Evolutionary conservation across 2,329 filamentous ascomycete genomes (phyloP).

Genomic region (Didymella sp.): DNA sequence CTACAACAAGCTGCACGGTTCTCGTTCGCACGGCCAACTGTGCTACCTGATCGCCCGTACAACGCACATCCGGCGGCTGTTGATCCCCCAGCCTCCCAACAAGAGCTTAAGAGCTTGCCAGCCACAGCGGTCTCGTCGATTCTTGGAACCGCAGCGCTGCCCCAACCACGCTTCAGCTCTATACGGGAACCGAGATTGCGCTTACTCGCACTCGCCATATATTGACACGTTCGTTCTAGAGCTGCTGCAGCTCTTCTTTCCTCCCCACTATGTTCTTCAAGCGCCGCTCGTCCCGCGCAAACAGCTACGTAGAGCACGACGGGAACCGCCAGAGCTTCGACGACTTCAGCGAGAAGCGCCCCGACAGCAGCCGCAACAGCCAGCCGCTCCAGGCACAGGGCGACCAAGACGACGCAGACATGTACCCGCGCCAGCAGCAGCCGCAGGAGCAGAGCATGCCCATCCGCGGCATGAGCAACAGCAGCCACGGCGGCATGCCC

Average conservation of each 20-base stretch:
- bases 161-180: conserved; percentile 17
- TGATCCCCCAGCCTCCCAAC: conserved; percentile 28
- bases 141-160: conserved; percentile 12
- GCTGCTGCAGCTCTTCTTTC: conserved; percentile 24
- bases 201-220: conserved; percentile 29
- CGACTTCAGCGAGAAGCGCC: conserved; percentile 51
- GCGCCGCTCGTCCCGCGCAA: conserved; percentile 55
- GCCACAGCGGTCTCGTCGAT: conserved; percentile 19
- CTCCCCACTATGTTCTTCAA: conserved; percentile 58
- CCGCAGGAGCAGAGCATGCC: conserved; percentile 48
- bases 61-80: conserved; percentile 1
- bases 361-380: conserved; percentile 50
- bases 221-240: conserved; percentile 29
- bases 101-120: conserved; percentile 19
- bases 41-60: conserved; percentile 13
- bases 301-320: conserved; percentile 59
- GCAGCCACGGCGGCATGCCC: conserved; percentile 33
- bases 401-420: conserved; percentile 40
- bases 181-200: conserved; percentile 27
- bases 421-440: conserved; percentile 55
- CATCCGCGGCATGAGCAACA: conserved; percentile 30
- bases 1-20: neutral
- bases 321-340: conserved; percentile 49
- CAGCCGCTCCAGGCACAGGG: conserved; percentile 16
- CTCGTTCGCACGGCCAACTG: neutral